Evolutionary conservation across 2,329 filamentous ascomycete genomes (phyloP).

Genomic region (Blumeriella jaapii): DNA sequence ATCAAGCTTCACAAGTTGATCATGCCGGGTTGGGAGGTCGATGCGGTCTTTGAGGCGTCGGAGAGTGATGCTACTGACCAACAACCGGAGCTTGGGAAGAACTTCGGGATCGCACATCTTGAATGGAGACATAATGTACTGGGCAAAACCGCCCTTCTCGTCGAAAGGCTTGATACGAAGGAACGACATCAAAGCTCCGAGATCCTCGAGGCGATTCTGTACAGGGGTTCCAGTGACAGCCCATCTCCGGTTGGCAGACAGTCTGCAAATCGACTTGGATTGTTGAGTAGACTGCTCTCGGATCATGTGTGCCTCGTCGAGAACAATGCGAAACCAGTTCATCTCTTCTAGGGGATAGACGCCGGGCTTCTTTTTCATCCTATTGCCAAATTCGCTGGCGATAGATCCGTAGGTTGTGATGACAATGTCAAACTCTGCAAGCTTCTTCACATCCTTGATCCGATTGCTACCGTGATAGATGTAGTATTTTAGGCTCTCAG

Average conservation of each 20-base stretch:
- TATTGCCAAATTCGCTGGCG: constrained; percentile 61
- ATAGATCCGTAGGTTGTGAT: constrained; percentile 90
- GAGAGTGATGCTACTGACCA: constrained; percentile 91
- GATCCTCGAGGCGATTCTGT: constrained; percentile 84
- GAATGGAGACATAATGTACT: constrained; percentile 75
- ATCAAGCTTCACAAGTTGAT: constrained; percentile 60
- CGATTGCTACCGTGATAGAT: constrained; percentile 79
- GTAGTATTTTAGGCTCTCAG: constrained; percentile 56
- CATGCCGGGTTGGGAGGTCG: constrained; percentile 62
- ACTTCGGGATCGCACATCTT: constrained; percentile 78
- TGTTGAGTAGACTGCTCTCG: constrained; percentile 72
- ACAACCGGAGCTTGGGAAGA: constrained; percentile 70
- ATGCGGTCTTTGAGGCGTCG: constrained; percentile 88
- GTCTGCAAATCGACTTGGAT: constrained; percentile 71
- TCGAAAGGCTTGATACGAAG: constrained; percentile 78
- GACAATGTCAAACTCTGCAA: constrained; percentile 69
- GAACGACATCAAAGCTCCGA: constrained; percentile 79
- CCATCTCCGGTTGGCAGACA: constrained; percentile 78
- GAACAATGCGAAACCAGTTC: constrained; percentile 85
- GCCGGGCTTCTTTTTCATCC: constrained; percentile 48
- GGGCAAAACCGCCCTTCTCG: constrained; percentile 61
- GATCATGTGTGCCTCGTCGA: constrained; percentile 93
- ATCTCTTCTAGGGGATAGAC: constrained; percentile 60
- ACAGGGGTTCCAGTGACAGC: constrained; percentile 95
- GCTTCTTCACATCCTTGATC: constrained; percentile 52